Percentiles rank a stretch among this genome's conserved stretches.
Conservation (phyloP, 2,329 filamentous ascomycete genomes). For the Fusarium newnesense region DNA sequence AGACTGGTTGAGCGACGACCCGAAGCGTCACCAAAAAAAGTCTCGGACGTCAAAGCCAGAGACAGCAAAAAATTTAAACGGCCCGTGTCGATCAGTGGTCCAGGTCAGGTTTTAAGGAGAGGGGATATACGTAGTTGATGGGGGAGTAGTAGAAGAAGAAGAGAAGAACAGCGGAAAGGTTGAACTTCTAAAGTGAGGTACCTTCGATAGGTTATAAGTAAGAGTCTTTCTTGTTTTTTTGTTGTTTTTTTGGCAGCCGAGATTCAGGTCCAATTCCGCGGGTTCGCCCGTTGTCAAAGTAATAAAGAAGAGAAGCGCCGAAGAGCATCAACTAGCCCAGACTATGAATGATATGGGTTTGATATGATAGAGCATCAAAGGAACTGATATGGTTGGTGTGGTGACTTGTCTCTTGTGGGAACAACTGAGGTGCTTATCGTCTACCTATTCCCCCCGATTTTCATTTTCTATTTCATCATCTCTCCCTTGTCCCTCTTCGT, state of each 20-base stretch:
- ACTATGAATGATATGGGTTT: neutral
- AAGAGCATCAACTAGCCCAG: neutral
- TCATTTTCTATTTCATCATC: neutral
- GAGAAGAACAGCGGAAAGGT: conserved; percentile 18
- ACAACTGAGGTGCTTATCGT: neutral
- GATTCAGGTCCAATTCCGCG: conserved; percentile 24
- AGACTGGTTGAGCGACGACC: conserved; percentile 36
- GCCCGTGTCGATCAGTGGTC: conserved; percentile 35
- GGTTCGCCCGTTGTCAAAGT: conserved; percentile 15
- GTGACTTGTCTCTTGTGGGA: conserved; percentile 15
- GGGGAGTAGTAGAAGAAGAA: neutral
- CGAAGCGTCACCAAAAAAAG: conserved; percentile 25
- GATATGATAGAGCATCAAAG: neutral
- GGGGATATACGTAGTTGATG: neutral
- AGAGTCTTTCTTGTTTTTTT: neutral
- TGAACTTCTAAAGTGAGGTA: conserved; percentile 8
- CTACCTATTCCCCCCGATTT: neutral
- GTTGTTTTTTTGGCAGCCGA: conserved; percentile 1
- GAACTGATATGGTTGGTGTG: conserved; percentile 8
- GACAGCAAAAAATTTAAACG: conserved; percentile 4
- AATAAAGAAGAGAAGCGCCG: conserved; percentile 23
- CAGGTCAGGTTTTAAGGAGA: neutral
- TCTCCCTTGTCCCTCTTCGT: neutral
- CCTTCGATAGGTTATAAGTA: neutral
- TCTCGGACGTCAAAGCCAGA: conserved; percentile 10